Evolutionary conservation across 345 rosid species (phyloP), one percentile per base, ranked within the genome.

Genomic region (Luvunga scandens): DNA sequence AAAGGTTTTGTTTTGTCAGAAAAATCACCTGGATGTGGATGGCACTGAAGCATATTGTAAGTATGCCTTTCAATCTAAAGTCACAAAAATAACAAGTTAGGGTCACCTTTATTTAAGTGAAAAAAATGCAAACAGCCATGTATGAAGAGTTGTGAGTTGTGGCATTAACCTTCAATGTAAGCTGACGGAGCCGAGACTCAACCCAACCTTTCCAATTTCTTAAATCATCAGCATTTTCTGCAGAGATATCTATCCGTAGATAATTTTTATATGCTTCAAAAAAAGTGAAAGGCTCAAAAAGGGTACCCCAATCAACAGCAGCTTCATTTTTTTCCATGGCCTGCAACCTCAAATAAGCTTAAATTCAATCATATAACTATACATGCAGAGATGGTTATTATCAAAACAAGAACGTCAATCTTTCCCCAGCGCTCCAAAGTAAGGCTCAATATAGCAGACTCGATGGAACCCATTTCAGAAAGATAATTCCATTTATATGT

Each of bases 201-300:
- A 96, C 99, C 99, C 99, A 94, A 19, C 99, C 99, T 90, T 96
- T 91, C 98, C 99, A 96, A 36, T 90, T 88, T 73, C 97, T 90
- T 74, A 94, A 84, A 81, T 94, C 97, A 83, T 94, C 94, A 33
- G 79, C 95, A 85, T 92, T 91, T 83, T 86, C 97, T 10, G 99
- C 97, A 81, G 83, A 65, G 53, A 94, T 88, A 59, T 94, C 94
- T 57, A 96, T 94, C 88, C 87, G 97, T 59, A 96, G 91, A 84
- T 96, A 96, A 84, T 96, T 81, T 85, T 88, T 96, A 83, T 96
- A 94, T 9, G 98, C 95, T 77, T 92, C 99, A 84, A 94, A 96
- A 84, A 96, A 96, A 19, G 97, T 86, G 83, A 83, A 91, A 56
- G 95, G 86, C 91, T 94, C 95, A 81, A 94, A 96, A 69, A 92